These are phyloP conservation scores for Penicillium crystallinum DNA, from an alignment of 495 filamentous ascomycete species.

Conservation along the genomic window DNA sequence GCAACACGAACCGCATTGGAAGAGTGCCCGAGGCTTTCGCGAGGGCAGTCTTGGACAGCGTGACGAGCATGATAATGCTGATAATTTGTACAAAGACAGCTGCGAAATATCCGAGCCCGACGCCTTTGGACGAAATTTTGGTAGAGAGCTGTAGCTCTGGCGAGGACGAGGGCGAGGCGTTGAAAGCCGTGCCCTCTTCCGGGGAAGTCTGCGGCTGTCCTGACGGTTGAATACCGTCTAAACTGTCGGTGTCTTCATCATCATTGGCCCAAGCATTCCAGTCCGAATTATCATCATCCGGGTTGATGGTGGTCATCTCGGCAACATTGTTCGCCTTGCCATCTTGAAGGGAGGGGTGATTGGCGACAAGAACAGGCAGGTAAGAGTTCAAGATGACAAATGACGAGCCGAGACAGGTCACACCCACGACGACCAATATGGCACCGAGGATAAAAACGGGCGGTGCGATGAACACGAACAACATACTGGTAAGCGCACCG, in stretches of 20 bases:
- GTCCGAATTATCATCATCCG: slow-evolving; percentile 11
- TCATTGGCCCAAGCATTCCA: slow-evolving; percentile 36
- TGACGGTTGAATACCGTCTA: slow-evolving; percentile 25
- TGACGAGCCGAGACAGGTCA: slow-evolving; percentile 59
- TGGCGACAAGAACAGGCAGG: slow-evolving; percentile 45
- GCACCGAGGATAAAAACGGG: slow-evolving; percentile 69
- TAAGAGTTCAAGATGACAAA: slow-evolving; percentile 51
- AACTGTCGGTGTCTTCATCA: slow-evolving; percentile 18
- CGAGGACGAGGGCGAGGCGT: slow-evolving; percentile 33
- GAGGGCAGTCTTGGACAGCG: slow-evolving; percentile 59
- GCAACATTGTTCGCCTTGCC: slow-evolving; percentile 16
- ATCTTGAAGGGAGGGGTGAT: slow-evolving; percentile 36
- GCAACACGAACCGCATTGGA: slow-evolving; percentile 69
- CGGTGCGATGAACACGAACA: slow-evolving; percentile 70
- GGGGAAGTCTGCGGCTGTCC: slow-evolving; percentile 1
- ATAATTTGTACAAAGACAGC: slow-evolving; percentile 70
- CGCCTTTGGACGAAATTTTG: slow-evolving; percentile 73
- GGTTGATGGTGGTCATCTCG: slow-evolving; percentile 23
- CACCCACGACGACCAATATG: slow-evolving; percentile 73
- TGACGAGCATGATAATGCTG: slow-evolving; percentile 62
- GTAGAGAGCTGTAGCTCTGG: slow-evolving; percentile 69
- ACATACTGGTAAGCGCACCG: slow-evolving; percentile 76
- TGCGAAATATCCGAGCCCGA: slow-evolving; percentile 75
- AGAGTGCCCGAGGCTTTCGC: slow-evolving; percentile 26
- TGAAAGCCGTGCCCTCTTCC: slow-evolving; percentile 7